Evolutionary conservation across 1,284 basidiomycete species (phyloP), one percentile per base, ranked within the genome.

Genomic region (Heterobasidion occidentale): DNA sequence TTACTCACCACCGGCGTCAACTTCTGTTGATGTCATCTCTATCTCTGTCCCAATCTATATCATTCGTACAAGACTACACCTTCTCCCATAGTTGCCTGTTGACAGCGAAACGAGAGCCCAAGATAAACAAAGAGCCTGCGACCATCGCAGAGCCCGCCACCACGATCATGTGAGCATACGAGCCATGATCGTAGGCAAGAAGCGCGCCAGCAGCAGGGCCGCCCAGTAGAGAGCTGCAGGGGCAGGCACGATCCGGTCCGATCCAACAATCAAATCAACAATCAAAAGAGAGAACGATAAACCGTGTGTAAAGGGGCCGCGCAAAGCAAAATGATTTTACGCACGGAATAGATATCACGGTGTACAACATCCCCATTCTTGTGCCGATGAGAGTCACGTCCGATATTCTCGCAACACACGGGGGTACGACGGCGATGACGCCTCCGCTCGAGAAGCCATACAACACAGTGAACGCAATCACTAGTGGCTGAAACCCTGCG

Each of bases 381-480:
- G 35, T 35, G 7, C 53, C 53, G 17, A 54, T 54, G 20, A 14
- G 44, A 8, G 14, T 7, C 8, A 36, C 53, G 15, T 54, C 53
- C 45, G 53, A 47, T 44, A 54, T 54, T 27, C 33, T 33, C 34
- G 53, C 53, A 33, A 54, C 53, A 19, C 53, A 54, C 20, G 53
- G 46, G 36, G 55, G 36, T 14, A 56, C 46, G 12, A 52, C 17
- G 11, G 55, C 48, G 42, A 56, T 51, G 33, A 46, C 48, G 15
- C 49, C 47, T 9, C 55, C 55, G 17, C 47, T 51, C 33, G 15
- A 42, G 44, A 56, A 56, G 0, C 86, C 86, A 62, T 83, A 88
- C 0, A 78, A 46, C 0, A 71, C 71, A 3, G 84, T 76, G 59
- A 86, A 88, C 12, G 75, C 54, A 61, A 80, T 72, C 48, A 86